Conservation (phyloP, 208 protist genomes). For the Herpetomonas muscarum region DNA sequence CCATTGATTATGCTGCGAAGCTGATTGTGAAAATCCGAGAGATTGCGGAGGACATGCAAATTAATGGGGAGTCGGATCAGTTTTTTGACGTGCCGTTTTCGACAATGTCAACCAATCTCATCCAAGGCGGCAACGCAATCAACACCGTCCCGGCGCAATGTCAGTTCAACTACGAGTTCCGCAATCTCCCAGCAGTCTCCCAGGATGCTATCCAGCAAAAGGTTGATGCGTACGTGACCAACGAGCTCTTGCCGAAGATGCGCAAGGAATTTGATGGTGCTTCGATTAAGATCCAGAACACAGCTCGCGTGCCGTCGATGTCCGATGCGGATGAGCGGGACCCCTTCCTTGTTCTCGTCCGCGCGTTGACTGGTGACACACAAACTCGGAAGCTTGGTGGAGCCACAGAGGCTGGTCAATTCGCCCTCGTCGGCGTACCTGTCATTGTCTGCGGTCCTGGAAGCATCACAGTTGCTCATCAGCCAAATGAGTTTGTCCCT, state of each 20-base stretch:
- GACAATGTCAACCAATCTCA: constrained; percentile 47
- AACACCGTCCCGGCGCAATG: constrained; percentile 43
- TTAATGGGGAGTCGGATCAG: constrained; percentile 11
- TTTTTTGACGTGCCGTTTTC: constrained; percentile 28
- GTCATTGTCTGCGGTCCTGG: constrained; percentile 49
- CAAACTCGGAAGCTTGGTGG: constrained; percentile 32
- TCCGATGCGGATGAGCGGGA: constrained; percentile 25
- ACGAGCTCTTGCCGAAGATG: constrained; percentile 36
- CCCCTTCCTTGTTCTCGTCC: constrained; percentile 31
- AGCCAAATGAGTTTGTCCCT: constrained; percentile 54
- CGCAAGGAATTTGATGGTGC: constrained; percentile 28
- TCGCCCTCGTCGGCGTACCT: constrained; percentile 41
- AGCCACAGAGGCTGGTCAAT: constrained; percentile 46
- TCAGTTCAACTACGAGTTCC: constrained; percentile 48
- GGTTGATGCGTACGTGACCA: constrained; percentile 21
- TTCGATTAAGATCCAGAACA: constrained; percentile 24
- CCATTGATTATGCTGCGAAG: constrained; percentile 45
- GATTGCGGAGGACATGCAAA: constrained; percentile 32
- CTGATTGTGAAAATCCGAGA: constrained; percentile 45
- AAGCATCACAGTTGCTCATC: constrained; percentile 39
- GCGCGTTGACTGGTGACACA: constrained; percentile 29
- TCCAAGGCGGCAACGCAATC: constrained; percentile 46
- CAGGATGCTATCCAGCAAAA: constrained; percentile 31
- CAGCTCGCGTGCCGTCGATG: constrained; percentile 18
- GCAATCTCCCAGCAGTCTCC: constrained; percentile 20